Base-by-base conservation (phyloP, 148 eudicot species). In the Vaccinium darrowii region DNA sequence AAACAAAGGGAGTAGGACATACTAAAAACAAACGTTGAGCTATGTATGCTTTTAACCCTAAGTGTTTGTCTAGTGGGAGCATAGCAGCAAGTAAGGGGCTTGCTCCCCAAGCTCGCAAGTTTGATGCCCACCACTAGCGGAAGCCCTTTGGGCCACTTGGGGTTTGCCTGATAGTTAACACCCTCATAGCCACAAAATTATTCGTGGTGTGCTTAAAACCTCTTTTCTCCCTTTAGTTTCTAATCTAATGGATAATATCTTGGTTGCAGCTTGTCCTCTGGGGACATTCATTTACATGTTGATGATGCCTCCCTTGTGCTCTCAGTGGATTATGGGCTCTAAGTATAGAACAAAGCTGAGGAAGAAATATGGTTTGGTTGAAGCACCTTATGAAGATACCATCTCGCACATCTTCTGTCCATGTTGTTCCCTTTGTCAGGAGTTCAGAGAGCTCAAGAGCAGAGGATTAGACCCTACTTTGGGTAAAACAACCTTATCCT, bases 371-470 rank as follows among this genome's bases (percentile, higher is more conserved):
- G 36, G 15, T 71, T 13, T 71, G 75, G 75, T 71, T 11, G 75
- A 71, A 71, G 75, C 75, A 71, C 43, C 75, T 12, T 71, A 71
- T 30, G 75, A 30, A 71, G 75, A 30, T 71, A 39, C 30, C 43
- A 27, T 71, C 47, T 71, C 76, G 33, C 76, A 27, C 47, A 14
- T 71, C 19, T 71, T 71, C 1, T 71, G 47, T 13, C 43, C 76
- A 30, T 71, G 47, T 71, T 71, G 76, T 71, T 71, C 76, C 47
- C 76, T 71, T 30, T 27, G 76, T 27, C 76, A 33, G 76, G 76
- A 71, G 39, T 71, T 71, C 76, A 71, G 76, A 71, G 76, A 71
- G 76, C 76, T 71, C 47, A 71, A 71, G 76, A 71, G 14, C 11
- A 71, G 39, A 15, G 76, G 76, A 71, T 2, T 71, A 14, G 47